Conservation (phyloP, 2,329 filamentous ascomycete genomes). For the Talaromyces albobiverticillius region DNA sequence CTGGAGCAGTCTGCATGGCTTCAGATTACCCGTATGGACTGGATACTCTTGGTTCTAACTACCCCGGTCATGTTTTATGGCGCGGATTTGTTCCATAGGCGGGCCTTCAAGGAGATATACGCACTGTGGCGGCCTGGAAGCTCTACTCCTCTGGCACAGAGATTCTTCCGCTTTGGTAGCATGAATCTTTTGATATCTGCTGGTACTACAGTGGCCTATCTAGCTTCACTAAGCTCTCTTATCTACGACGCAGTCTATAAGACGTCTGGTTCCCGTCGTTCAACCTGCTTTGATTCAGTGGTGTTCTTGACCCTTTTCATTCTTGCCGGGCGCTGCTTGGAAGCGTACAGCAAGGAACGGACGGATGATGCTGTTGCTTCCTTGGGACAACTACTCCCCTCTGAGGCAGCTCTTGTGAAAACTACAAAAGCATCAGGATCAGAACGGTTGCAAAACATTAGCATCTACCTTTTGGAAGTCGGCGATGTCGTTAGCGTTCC, state of each 20-base stretch:
- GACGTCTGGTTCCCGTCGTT: constrained; percentile 51
- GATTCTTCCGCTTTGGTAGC: constrained; percentile 91
- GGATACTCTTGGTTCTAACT: constrained; percentile 74
- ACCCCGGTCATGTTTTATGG: constrained; percentile 85
- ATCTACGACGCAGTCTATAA: constrained; percentile 52
- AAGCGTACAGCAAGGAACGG: constrained; percentile 87
- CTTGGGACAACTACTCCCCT: constrained; percentile 73
- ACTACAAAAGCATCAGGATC: constrained; percentile 14
- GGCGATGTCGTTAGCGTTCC: constrained; percentile 72
- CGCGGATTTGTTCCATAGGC: constrained; percentile 77
- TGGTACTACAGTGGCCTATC: constrained; percentile 82
- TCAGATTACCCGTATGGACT: constrained; percentile 68
- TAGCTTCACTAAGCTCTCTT: constrained; percentile 78
- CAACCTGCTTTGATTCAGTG: constrained; percentile 87
- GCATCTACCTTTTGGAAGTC: constrained; percentile 68
- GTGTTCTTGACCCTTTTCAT: constrained; percentile 89
- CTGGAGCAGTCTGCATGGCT: constrained; percentile 69
- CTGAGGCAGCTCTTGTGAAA: constrained; percentile 66
- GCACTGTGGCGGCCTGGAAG: constrained; percentile 76
- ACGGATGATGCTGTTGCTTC: constrained; percentile 82
- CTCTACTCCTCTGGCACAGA: constrained; percentile 65
- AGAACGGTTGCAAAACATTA: constrained; percentile 46
- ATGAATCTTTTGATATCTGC: constrained; percentile 94
- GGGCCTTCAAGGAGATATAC: constrained; percentile 74
- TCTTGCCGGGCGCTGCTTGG: constrained; percentile 58